Conservation (phyloP, 306 rosid species). For the Rubus parviflorus region DNA sequence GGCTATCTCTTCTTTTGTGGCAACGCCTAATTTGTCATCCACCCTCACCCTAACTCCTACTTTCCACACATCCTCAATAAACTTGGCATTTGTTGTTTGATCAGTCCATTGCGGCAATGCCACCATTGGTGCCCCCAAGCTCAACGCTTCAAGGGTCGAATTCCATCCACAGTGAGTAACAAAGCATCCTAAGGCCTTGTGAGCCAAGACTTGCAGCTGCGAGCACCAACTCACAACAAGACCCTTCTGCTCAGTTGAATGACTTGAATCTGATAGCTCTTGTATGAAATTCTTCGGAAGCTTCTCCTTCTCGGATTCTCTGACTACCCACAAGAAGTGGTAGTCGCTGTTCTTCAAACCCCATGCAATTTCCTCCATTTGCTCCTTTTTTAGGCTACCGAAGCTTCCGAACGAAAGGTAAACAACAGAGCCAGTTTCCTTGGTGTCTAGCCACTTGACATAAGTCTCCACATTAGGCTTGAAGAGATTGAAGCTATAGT, state of each 20-base stretch:
- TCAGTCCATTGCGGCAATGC: conserved; percentile 34
- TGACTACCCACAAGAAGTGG: background rate
- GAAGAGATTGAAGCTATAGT: background rate
- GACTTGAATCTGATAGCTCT: conserved; percentile 4
- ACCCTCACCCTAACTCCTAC: conserved; percentile 28
- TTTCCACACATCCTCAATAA: conserved; percentile 28
- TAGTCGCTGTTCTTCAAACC: background rate
- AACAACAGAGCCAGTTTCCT: background rate
- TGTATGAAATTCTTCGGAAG: conserved; percentile 23
- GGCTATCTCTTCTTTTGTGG: conserved; percentile 2
- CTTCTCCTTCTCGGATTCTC: background rate
- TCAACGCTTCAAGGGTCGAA: conserved; percentile 30
- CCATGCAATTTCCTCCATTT: background rate
- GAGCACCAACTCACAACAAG: conserved; percentile 32
- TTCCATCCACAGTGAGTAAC: conserved; percentile 40
- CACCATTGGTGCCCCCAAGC: conserved; percentile 31
- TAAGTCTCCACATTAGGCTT: background rate
- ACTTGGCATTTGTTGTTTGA: conserved; percentile 32
- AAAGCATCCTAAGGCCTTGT: conserved; percentile 31
- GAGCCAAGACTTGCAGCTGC: conserved; percentile 26
- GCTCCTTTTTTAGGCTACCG: background rate
- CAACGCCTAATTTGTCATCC: conserved; percentile 20
- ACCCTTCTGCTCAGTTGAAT: background rate
- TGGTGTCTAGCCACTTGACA: background rate
- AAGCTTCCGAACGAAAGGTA: background rate